Evolutionary conservation across 495 filamentous ascomycete genomes (phyloP).

Genomic region (Aspergillus campestris): DNA sequence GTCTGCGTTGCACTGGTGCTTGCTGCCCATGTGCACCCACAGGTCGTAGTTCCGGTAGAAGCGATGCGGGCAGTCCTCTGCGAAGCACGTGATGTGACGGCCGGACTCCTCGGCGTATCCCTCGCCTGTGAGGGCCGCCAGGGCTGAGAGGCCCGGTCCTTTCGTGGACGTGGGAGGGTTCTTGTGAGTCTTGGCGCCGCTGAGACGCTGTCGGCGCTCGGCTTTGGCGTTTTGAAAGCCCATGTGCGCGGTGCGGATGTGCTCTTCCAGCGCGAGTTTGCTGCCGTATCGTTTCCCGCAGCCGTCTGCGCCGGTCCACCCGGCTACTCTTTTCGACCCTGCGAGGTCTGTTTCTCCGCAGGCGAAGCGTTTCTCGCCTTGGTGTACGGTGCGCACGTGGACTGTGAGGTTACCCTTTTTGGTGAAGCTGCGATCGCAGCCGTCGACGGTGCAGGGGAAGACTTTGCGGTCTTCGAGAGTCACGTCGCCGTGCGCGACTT

Average conservation of each 20-base stretch:
- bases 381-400: conserved; percentile 69
- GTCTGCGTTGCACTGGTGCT: conserved; percentile 41
- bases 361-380: conserved; percentile 56
- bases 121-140: conserved; percentile 49
- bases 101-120: conserved; percentile 46
- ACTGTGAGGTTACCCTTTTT: conserved; percentile 68
- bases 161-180: conserved; percentile 1
- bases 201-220: conserved; percentile 32
- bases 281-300: conserved; percentile 62
- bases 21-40: conserved; percentile 51
- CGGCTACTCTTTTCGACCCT: conserved; percentile 44
- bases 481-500: conserved; percentile 56
- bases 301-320: conserved; percentile 55
- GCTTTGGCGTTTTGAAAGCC: conserved; percentile 42
- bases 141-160: conserved; percentile 19
- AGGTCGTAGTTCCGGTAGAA: conserved; percentile 65
- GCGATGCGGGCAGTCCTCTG: conserved; percentile 43
- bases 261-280: conserved; percentile 70
- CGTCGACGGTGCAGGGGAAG: conserved; percentile 53
- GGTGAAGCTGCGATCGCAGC: conserved; percentile 66
- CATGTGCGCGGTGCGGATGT: conserved; percentile 68
- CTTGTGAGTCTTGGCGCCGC: conserved; percentile 17
- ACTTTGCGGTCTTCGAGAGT: conserved; percentile 52
- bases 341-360: conserved; percentile 61
- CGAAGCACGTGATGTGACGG: conserved; percentile 48